phyloP scores from a whole-genome alignment of 495 filamentous ascomycete genomes.

The Haplographium delicatum region DNA sequence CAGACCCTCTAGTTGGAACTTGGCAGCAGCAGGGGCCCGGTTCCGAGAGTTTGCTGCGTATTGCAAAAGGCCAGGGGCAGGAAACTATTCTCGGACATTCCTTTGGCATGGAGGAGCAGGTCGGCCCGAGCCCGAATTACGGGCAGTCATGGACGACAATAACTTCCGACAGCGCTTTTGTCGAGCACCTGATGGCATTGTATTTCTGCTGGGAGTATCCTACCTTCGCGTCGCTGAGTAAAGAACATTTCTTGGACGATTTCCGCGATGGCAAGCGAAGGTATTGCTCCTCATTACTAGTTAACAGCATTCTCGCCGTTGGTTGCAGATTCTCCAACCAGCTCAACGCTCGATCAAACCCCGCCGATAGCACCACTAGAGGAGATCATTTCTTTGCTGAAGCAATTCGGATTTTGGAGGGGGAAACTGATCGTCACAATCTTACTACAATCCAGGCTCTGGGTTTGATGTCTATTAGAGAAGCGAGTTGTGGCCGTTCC shows the following conservation, averaged over 20 bases:
- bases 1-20: slow-evolving; percentile 9
- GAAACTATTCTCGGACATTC: slow-evolving; percentile 14
- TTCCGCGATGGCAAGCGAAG: slow-evolving; percentile 47
- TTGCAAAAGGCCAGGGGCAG: slow-evolving; percentile 7
- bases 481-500: slow-evolving; percentile 58
- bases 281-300: slow-evolving; percentile 67
- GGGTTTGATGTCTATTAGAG: slow-evolving; percentile 65
- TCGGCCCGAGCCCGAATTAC: not conserved
- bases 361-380: slow-evolving; percentile 63
- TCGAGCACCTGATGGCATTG: slow-evolving; percentile 59
- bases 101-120: slow-evolving; percentile 1
- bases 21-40: slow-evolving; percentile 14
- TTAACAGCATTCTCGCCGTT: slow-evolving; percentile 69
- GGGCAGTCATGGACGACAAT: slow-evolving; percentile 51
- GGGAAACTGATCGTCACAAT: slow-evolving; percentile 50
- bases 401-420: slow-evolving; percentile 53
- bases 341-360: slow-evolving; percentile 55
- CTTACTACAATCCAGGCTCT: slow-evolving; percentile 77
- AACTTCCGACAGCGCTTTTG: slow-evolving; percentile 50
- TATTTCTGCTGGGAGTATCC: slow-evolving; percentile 85
- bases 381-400: slow-evolving; percentile 72
- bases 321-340: slow-evolving; percentile 69
- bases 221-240: slow-evolving; percentile 64
- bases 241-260: slow-evolving; percentile 67
- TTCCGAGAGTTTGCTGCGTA: not conserved